Base-by-base conservation (phyloP, 2,329 filamentous ascomycete genomes). In the Colletotrichum sp. region DNA sequence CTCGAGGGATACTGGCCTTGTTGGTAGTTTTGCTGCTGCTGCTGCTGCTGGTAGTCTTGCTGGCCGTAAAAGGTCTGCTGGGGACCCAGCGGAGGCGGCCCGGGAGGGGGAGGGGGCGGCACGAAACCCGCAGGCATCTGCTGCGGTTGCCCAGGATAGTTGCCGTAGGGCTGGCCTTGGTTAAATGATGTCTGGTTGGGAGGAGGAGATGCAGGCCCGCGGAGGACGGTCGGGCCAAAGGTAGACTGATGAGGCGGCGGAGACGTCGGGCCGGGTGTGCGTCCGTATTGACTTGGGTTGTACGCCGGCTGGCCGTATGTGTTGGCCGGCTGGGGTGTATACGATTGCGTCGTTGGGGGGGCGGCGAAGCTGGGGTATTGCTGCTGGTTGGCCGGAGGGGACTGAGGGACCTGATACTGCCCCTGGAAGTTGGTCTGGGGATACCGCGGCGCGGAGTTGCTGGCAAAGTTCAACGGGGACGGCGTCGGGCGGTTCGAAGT, bases 31-130 rank as follows among this genome's bases (percentile, higher is more conserved):
- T 74, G 69, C n/a, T 77, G 72, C 24, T 78, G 77, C 63, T 83
- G 71, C 60, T 82, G 79, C 59, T 82, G 79, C 71, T 82, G 83
- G 60, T 83, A 82, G 34, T 82, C 75, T 74, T 80, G 81, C 57
- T 75, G 73, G 8, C 85, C 84, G 78, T 92, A 90, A 78, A 91
- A 89, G 12, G 90, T 93, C 82, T 93, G 91, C 81, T 93, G 91
- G 36, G 90, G 90, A 6, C 91, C 91, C 78, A 93, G 81, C 2
- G 91, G 91, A 9, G 91, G 91, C 6, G 91, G 91, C 0, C 91
- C 91, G 1, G 92, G 92, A 3, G 92, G 91, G 2, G 92, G 92
- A 8, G 92, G 91, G 5, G 92, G 92, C 6, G 91, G 92, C 48
- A 93, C 89, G 77, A 92, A 92, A 5, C 91, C 91, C 0, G 87